Base-by-base conservation (phyloP, 2,329 filamentous ascomycete species). In the Metarhizium brunneum region DNA sequence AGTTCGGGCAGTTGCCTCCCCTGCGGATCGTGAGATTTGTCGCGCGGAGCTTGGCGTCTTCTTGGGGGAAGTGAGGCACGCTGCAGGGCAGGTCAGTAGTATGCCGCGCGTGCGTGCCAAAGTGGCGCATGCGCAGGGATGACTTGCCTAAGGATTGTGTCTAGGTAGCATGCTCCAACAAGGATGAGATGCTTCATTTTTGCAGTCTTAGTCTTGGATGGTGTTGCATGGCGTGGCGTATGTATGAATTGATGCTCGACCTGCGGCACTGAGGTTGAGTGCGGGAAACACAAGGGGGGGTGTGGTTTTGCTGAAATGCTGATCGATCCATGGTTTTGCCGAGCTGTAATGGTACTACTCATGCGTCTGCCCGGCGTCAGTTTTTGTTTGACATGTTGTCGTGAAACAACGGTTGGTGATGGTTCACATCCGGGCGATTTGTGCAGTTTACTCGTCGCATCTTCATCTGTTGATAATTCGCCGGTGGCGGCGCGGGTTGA, bases 21-120 rank as follows among this genome's bases (percentile, higher is more conserved):
- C 86, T 80, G 35, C 87, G 81, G 47, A 78, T 77, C 40, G 73
- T 70, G 54, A 87, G 66, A 29, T 65, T 74, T 2, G 80, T 79
- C 18, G 87, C 86, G 36, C 87, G 84, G 45, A 88, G 74, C 69
- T 91, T 91, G 50, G 82, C 78, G 72, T 92, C 87, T 71, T 91
- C 87, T 6, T 70, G 69, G 1, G 87, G 87, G 65, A 83, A 90
- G 64, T 82, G 72, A 3, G 85, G 81, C 38, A 88, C 79, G 59
- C 84, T 88, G 13, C 6, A 30, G 43, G 16, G 20, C 10, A 32
- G 4, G 40, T 40, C 30, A 50, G 16, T 11, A 47, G 25, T 25
- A 25, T 25, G 25, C 25, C 25, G 25, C 25, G 25, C 25, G 25
- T 25, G 25, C 25, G 25, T 45, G 47, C 7, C 7, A 7, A 20